phyloP scores from a whole-genome alignment of 2,329 filamentous ascomycete genomes.

The Simplicillium aogashimaense region DNA sequence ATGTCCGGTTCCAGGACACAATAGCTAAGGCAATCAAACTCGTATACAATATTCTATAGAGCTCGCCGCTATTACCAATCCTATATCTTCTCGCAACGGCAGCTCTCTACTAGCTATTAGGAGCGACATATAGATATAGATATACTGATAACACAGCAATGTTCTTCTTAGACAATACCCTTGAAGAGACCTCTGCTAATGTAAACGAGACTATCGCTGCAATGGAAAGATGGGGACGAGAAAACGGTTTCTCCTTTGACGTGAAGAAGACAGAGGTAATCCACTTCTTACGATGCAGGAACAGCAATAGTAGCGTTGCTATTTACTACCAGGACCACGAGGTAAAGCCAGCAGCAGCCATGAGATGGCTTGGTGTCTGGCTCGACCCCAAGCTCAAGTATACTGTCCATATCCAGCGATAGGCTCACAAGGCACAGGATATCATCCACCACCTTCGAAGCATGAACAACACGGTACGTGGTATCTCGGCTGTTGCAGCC shows the following conservation, averaged over 20 bases:
- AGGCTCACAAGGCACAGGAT: slow-evolving; percentile 7
- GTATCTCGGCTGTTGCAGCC: slow-evolving; percentile 3
- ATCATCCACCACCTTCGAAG: slow-evolving; percentile 5
- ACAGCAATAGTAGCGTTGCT: neutral
- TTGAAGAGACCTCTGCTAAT: slow-evolving; percentile 6
- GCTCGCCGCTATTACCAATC: slow-evolving; percentile 5
- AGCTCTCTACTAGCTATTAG: slow-evolving; percentile 3
- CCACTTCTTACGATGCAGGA: slow-evolving; percentile 8
- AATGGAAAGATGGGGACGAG: slow-evolving; percentile 8
- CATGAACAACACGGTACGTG: slow-evolving; percentile 5
- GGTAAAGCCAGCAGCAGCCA: slow-evolving; percentile 3
- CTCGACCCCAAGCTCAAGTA: slow-evolving; percentile 10
- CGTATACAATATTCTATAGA: slow-evolving; percentile 1
- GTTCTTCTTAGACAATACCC: slow-evolving; percentile 6
- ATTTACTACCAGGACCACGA: slow-evolving; percentile 3
- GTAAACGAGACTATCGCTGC: slow-evolving; percentile 6
- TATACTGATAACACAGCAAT: slow-evolving; percentile 4
- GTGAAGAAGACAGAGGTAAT: slow-evolving; percentile 13
- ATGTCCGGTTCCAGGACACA: slow-evolving; percentile 1
- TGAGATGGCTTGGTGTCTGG: slow-evolving; percentile 12
- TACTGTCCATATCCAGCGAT: slow-evolving; percentile 8
- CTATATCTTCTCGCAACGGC: slow-evolving; percentile 3
- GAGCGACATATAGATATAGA: neutral
- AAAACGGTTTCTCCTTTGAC: slow-evolving; percentile 11
- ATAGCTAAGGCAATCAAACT: slow-evolving; percentile 1